Conservation (phyloP, 2,329 filamentous ascomycete genomes). For the Capronia coronata region DNA sequence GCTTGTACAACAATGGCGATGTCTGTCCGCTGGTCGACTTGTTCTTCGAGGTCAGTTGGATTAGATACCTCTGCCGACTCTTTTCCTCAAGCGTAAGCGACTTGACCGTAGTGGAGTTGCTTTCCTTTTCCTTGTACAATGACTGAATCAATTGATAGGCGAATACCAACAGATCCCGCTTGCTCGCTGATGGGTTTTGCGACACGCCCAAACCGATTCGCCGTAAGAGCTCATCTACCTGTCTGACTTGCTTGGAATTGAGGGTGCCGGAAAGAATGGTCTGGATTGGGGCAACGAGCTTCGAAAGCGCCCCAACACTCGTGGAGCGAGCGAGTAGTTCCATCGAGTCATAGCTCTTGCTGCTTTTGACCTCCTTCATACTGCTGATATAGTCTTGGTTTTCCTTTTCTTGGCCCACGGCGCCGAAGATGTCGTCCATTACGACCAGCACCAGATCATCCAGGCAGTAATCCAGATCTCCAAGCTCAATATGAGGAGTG, state of each 20-base stretch:
- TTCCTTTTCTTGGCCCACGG: constrained; percentile 89
- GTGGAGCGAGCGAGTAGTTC: constrained; percentile 80
- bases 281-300: constrained; percentile 71
- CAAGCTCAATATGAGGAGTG: constrained; percentile 65
- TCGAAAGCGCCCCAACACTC: constrained; percentile 65
- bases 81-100: constrained; percentile 50
- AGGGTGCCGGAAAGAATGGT: constrained; percentile 75
- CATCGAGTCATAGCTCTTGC: constrained; percentile 97
- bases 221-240: constrained; percentile 81
- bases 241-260: constrained; percentile 72
- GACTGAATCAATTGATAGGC: constrained; percentile 91
- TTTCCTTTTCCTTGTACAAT: constrained; percentile 62
- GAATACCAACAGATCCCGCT: constrained; percentile 79
- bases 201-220: constrained; percentile 77
- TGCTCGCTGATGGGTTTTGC: constrained; percentile 71
- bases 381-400: constrained; percentile 90
- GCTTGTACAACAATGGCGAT: constrained; percentile 76
- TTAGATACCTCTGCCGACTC: constrained; percentile 64
- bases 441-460: constrained; percentile 71
- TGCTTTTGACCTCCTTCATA: constrained; percentile 97
- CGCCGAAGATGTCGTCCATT: constrained; percentile 96
- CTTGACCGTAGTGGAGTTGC: constrained; percentile 22
- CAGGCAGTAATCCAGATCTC: constrained; percentile 85
- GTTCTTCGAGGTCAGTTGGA: constrained; percentile 69
- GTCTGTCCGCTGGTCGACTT: constrained; percentile 39